A percentile compares a stretch with the other conserved stretches of the same genome.
Evolutionary conservation across 2,329 filamentous ascomycete genomes (phyloP).

Genomic region (Epichloe gansuensis): DNA sequence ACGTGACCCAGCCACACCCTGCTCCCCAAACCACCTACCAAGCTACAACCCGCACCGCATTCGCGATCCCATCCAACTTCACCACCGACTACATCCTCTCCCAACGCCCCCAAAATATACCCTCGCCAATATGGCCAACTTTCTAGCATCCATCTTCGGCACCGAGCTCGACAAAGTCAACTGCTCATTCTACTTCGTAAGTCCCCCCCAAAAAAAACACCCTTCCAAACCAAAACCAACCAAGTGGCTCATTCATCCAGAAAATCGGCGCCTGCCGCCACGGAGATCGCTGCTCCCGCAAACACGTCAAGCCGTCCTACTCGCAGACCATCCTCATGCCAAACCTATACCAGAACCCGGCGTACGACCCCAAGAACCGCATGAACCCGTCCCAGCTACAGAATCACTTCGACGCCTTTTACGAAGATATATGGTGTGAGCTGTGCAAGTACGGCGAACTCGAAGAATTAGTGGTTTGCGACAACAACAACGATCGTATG

Average conservation of each 20-base stretch:
- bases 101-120: background rate
- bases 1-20: slow-evolving; percentile 16
- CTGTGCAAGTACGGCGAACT: slow-evolving; percentile 98
- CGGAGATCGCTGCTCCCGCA: slow-evolving; percentile 94
- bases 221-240: background rate
- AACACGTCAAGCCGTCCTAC: slow-evolving; percentile 99
- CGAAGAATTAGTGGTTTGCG: slow-evolving; percentile 95
- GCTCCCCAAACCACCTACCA: background rate
- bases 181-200: slow-evolving; percentile 82
- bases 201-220: slow-evolving; percentile 7
- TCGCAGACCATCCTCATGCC: slow-evolving; percentile 94
- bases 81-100: background rate
- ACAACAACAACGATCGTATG: slow-evolving; percentile 96
- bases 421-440: slow-evolving; percentile 99
- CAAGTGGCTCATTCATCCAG: slow-evolving; percentile 17
- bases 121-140: slow-evolving; percentile 67
- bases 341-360: slow-evolving; percentile 97
- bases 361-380: slow-evolving; percentile 91
- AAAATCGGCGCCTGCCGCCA: slow-evolving; percentile 98
- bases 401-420: slow-evolving; percentile 99
- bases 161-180: slow-evolving; percentile 99
- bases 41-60: background rate
- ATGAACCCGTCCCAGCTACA: slow-evolving; percentile 95
- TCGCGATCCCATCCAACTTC: background rate
- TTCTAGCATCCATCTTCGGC: slow-evolving; percentile 97